Evolutionary conservation across 176 grass and related monocot genomes (phyloP), one percentile per base, ranked within the genome.

Genomic region (Typha latifolia): DNA sequence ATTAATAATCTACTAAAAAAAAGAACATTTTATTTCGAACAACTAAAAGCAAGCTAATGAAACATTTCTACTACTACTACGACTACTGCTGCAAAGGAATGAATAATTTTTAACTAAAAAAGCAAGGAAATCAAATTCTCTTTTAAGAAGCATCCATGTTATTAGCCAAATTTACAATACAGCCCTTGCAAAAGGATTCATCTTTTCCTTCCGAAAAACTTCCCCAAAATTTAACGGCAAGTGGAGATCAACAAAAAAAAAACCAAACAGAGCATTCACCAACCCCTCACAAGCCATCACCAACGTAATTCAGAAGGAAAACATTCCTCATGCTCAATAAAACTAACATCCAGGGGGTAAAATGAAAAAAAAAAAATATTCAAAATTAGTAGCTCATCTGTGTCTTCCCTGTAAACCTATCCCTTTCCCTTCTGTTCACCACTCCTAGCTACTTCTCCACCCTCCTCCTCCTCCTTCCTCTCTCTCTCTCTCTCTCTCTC

Each of bases 171-270:
- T 56, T 56, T 10, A 59, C 20, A 59, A 59, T 21, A 59, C 18
- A 59, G 53, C 53, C 14, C n/a, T 59, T 57, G 16, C 16, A 12
- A 22, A 47, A 72, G 27, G 69, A 48, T 34, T 14, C 48, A 51
- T 62, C 48, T 48, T 61, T 55, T 87, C 49, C 80, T 87, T 73
- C 80, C 76, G 67, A 72, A 61, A 23, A 32, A 69, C 24, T 49
- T 71, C 85, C 85, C 85, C 81, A 84, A 88, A 88, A 84, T 10
- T 43, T 67, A 55, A 75, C 43, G 74, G 81, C 74, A 68, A 50
- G 62, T 78, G 77, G 83, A 73, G 6, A 68, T 15, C 62, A 68
- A 72, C 47, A 32, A 71, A 55, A 23, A 50, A 57, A 62, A 6
- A 20, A 27, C 0, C 10, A 9, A 0, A 53, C 72, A 72, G 61